Percentiles rank a stretch among this genome's conserved stretches.
phyloP scores from a whole-genome alignment of 1,284 basidiomycete species.

The Moesziomyces globuligerus region DNA sequence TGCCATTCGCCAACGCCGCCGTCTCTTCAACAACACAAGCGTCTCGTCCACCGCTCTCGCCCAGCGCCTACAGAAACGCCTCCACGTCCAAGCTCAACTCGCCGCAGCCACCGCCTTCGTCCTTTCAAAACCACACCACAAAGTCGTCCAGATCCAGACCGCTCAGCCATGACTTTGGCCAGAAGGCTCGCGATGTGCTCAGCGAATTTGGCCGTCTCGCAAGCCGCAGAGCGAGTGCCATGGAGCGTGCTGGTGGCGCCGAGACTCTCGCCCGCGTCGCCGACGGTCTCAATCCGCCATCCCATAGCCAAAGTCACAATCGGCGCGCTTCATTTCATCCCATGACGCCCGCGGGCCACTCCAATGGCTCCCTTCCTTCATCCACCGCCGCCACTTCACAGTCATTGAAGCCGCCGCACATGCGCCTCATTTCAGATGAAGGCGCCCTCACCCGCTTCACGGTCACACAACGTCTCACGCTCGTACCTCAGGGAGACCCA shows the following conservation, averaged over 20 bases:
- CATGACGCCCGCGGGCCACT: conserved; percentile 3
- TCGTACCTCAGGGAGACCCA: conserved; percentile 31
- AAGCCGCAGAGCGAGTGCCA: conserved; percentile 18
- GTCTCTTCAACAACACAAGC: not conserved
- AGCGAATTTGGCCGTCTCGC: conserved; percentile 33
- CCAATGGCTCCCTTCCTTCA: not conserved
- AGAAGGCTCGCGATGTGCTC: conserved; percentile 34
- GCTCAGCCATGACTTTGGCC: conserved; percentile 34
- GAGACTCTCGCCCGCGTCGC: conserved; percentile 32
- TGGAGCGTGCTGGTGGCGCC: conserved; percentile 29
- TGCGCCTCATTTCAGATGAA: conserved; percentile 14
- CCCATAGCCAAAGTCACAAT: conserved; percentile 3
- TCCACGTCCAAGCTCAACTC: conserved; percentile 10
- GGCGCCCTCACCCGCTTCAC: conserved; percentile 5
- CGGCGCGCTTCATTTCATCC: conserved; percentile 12
- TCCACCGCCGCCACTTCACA: not conserved
- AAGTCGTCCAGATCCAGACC: conserved; percentile 12
- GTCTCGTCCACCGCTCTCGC: conserved; percentile 7
- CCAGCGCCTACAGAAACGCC: conserved; percentile 6
- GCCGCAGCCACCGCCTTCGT: conserved; percentile 24
- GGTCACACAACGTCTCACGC: conserved; percentile 8
- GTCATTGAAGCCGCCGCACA: not conserved
- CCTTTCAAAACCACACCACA: conserved; percentile 4
- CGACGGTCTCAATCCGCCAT: conserved; percentile 21
- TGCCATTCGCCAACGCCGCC: not conserved